Evolutionary conservation across 441 rosid species (phyloP), one percentile per base, ranked within the genome.

Genomic region (Kokia cookei): DNA sequence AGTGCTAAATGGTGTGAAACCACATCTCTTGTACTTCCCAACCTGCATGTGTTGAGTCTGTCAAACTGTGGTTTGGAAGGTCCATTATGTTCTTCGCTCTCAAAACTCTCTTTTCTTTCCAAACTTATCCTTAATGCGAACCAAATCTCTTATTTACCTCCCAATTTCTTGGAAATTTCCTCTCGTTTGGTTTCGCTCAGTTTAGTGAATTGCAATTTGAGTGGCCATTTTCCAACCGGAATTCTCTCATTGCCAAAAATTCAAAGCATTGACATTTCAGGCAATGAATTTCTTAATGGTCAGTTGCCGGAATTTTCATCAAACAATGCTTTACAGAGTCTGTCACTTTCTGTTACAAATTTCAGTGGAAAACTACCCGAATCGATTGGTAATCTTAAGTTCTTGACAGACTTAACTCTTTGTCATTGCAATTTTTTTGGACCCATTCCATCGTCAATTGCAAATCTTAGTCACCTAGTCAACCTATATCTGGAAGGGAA

Each of bases 211-310:
- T 26, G 27, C n/a, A 17, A 19, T 65, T 65, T 65, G 69, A 65
- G 9, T 65, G 69, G 51, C 2, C 69, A 42, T 35, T 62, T 62
- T 9, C 66, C 66, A n/a, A 35, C 26, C 0, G 5, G 9, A 35
- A 0, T 32, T 6, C 5, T 65, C 17, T 12, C 9, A 11, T n/a
- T 19, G 5, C 69, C 69, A 12, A 42, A 43, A 65, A 19, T 65
- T 3, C 15, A 43, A 65, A 65, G 32, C 22, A 42, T 65, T 10
- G 53, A 17, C 1, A 42, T 65, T 65, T 65, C 53, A 10, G 0
- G 2, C 0, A 42, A 64, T 12, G 0, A 0, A 0, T 0, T 4
- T 2, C 69, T 64, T 10, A 2, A 0, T 0, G 35, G 53, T 65
- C 17, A 19, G 4, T 1, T 26, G 0, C 27, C 27, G 2, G 27